Percentiles rank a stretch among this genome's conserved stretches.
phyloP scores from a whole-genome alignment of 1,139 yeast species.

The Candida dubliniensis region DNA sequence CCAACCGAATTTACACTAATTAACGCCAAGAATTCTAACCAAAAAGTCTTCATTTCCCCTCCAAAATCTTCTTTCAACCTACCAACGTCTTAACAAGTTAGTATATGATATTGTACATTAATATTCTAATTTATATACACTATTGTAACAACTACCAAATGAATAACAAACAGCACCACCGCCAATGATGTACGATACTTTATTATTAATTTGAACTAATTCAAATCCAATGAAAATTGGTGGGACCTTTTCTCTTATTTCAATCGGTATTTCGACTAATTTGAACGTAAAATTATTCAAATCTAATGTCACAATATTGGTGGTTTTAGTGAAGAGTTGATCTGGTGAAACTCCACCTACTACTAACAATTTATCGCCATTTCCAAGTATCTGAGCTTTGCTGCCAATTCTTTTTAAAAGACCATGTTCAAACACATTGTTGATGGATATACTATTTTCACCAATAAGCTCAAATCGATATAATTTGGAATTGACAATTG shows the following conservation, averaged over 20 bases:
- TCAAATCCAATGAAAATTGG: conserved; percentile 67
- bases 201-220: conserved; percentile 24
- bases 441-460: conserved; percentile 5
- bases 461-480: conserved; percentile 30
- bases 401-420: conserved; percentile 48
- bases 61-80: neutral
- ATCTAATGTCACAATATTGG: conserved; percentile 17
- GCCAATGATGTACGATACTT: conserved; percentile 39
- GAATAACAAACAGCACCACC: conserved; percentile 89
- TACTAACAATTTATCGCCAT: conserved; percentile 35
- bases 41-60: too few relatives aligned
- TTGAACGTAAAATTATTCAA: conserved; percentile 18
- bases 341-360: conserved; percentile 62
- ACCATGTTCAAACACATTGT: conserved; percentile 9
- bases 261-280: conserved; percentile 29
- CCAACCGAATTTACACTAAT: too few relatives aligned
- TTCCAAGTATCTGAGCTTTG: conserved; percentile 24
- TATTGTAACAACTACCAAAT: conserved; percentile 71
- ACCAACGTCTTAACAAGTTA: too few relatives aligned
- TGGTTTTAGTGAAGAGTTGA: conserved; percentile 34
- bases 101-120: neutral
- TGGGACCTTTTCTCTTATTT: conserved; percentile 35
- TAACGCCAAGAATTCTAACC: neutral
- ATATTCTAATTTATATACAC: conserved; percentile 15
- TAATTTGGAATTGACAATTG: conserved; percentile 33